Conservation (phyloP, 176 grass and related monocot genomes). For the Musa troglodytarum region DNA sequence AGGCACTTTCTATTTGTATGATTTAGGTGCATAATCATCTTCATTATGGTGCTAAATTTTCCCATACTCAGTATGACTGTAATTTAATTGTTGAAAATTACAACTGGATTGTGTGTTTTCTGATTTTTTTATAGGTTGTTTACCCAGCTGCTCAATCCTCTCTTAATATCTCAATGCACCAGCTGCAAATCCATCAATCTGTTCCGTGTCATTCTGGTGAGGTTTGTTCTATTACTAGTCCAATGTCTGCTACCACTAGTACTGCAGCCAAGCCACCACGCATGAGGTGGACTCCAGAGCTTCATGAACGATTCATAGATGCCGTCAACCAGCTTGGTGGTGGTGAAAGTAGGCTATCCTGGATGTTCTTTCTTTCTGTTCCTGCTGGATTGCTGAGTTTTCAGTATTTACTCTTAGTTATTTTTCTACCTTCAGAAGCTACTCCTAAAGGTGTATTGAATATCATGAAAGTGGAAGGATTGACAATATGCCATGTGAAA, state of each 20-base stretch:
- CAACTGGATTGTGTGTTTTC: not conserved
- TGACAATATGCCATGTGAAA: constrained; percentile 98
- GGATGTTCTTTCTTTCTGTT: constrained; percentile 5
- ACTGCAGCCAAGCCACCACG: constrained; percentile 47
- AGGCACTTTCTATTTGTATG: not conserved
- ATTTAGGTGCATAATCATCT: not conserved
- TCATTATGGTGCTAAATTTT: not conserved
- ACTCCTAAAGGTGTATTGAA: constrained; percentile 89
- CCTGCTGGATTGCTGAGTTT: not conserved
- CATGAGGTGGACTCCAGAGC: constrained; percentile 90
- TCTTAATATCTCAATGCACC: not conserved
- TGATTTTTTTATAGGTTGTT: not conserved
- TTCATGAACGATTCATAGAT: constrained; percentile 83
- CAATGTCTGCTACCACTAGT: constrained; percentile 35
- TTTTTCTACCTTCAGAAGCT: constrained; percentile 53
- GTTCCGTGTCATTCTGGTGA: constrained; percentile 51
- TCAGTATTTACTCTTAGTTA: not conserved
- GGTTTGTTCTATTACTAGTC: constrained; percentile 49
- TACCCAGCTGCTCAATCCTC: not conserved
- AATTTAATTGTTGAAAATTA: not conserved
- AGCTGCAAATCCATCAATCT: constrained; percentile 12
- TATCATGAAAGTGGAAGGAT: constrained; percentile 83
- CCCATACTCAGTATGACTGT: not conserved
- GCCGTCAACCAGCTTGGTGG: constrained; percentile 90
- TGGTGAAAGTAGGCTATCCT: constrained; percentile 71